These are phyloP conservation scores for Obelidium mucronatum DNA, from an alignment of 192 early-diverging fungal species.

Conservation along the genomic window DNA sequence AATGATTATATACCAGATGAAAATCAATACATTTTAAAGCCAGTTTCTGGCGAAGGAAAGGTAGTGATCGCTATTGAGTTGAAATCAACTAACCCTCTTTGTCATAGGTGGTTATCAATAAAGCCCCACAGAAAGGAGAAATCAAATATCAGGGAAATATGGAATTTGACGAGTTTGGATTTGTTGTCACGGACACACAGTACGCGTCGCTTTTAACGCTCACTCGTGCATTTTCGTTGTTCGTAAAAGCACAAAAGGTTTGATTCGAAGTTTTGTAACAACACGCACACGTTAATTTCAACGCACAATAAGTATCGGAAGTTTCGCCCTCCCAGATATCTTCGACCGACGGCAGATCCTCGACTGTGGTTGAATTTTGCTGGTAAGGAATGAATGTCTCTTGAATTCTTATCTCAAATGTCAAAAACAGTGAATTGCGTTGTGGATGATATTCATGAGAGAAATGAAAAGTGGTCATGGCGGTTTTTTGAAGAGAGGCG, in stretches of 20 bases:
- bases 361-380: constrained; percentile 78
- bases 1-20: constrained; percentile 62
- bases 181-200: constrained; percentile 90
- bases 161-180: constrained; percentile 91
- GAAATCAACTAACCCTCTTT: constrained; percentile 15
- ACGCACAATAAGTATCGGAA: constrained; percentile 71
- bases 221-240: constrained; percentile 83
- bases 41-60: constrained; percentile 88
- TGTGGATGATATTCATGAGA: constrained; percentile 86
- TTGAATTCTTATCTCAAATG: constrained; percentile 6
- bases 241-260: constrained; percentile 77
- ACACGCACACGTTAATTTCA: not conserved
- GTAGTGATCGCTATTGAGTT: constrained; percentile 33
- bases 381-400: constrained; percentile 32
- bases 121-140: constrained; percentile 62
- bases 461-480: constrained; percentile 87
- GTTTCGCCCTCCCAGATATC: constrained; percentile 80
- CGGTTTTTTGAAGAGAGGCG: constrained; percentile 79
- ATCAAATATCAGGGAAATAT: constrained; percentile 72
- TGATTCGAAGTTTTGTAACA: not conserved
- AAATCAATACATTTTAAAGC: constrained; percentile 88
- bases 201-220: constrained; percentile 83
- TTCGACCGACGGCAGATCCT: constrained; percentile 86
- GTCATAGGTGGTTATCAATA: constrained; percentile 75
- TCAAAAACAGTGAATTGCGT: constrained; percentile 81